Evolutionary conservation across 495 filamentous ascomycete genomes (phyloP), one percentile per base, ranked within the genome.

Genomic region (Clohesyomyces aquaticus): DNA sequence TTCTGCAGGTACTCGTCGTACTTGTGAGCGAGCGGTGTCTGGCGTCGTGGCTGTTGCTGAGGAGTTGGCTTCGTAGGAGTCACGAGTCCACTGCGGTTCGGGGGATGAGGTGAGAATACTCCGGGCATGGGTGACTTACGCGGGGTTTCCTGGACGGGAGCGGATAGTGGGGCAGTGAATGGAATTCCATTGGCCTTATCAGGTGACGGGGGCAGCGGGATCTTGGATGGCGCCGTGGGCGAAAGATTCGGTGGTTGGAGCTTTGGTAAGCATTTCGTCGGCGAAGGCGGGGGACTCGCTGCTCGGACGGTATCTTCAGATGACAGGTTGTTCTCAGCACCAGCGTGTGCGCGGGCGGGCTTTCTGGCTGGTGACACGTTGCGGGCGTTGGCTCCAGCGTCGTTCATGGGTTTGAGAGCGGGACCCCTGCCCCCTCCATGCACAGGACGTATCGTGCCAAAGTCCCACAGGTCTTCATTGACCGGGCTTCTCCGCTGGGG

Each of bases 381-480:
- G 71, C 77, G 56, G 69, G 84, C 79, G 72, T 94, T 93, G 3
- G 87, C 83, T 2, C 83, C 85, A 10, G 88, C 83, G 41, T 89
- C 88, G 55, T 88, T 90, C 84, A 94, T 85, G 0, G 85, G 78
- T 56, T 83, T 86, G 21, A 91, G 76, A 11, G 76, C 85, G 8
- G 66, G 66, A 23, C 77, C 80, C 70, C 87, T 79, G 28, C 81
- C 82, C 50, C 80, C 83, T 21, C 41, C 52, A 3, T 46, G 43
- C 22, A 82, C 85, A 27, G 92, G 85, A 45, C 91, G 81, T 49
- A 96, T 88, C 1, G 93, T 97, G 23, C 93, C 92, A 79, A 97
- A 97, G 75, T 97, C 93, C 93, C 93, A 97, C 61, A 96, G 84
- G 72, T 96, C 91, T 67, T 92, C 88, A 52, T 92, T 68, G 4